A percentile compares a stretch with the other conserved stretches of the same genome.
These are phyloP conservation scores for Syzygium jambos DNA, from an alignment of 345 rosid species.

Conservation along the genomic window DNA sequence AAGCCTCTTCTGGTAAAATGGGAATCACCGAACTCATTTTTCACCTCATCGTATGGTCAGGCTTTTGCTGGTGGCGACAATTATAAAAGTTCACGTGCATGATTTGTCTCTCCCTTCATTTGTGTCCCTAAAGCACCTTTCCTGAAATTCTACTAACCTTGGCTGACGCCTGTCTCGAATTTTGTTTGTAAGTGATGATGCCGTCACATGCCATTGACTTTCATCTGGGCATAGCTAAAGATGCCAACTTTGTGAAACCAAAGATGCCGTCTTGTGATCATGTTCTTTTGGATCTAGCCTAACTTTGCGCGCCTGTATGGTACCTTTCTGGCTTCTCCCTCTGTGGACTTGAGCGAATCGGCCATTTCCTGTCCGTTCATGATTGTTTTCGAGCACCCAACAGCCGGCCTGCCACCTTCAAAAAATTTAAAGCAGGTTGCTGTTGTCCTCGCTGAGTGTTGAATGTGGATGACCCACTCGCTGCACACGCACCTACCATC, in stretches of 20 bases:
- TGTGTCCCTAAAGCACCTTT: not conserved
- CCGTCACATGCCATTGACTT: not conserved
- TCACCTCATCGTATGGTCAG: not conserved
- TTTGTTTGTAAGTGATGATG: not conserved
- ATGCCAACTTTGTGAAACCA: not conserved
- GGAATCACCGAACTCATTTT: not conserved
- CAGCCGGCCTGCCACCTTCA: not conserved
- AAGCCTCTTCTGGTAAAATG: not conserved
- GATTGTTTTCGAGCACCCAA: not conserved
- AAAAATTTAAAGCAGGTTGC: no score
- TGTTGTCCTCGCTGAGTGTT: not conserved
- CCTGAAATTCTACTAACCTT: not conserved
- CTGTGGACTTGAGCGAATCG: not conserved
- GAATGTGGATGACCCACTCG: not conserved
- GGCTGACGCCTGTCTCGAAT: not conserved
- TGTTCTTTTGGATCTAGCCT: not conserved
- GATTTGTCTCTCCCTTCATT: not conserved
- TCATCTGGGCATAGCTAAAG: not conserved
- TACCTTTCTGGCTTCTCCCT: not conserved
- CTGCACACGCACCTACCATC: no score
- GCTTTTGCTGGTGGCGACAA: not conserved
- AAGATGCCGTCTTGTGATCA: not conserved
- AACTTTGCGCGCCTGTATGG: not conserved
- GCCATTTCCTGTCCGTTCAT: not conserved
- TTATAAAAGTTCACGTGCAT: not conserved